Evolutionary conservation across 2,329 filamentous ascomycete species (phyloP).

Genomic region (Alternaria gaisen): DNA sequence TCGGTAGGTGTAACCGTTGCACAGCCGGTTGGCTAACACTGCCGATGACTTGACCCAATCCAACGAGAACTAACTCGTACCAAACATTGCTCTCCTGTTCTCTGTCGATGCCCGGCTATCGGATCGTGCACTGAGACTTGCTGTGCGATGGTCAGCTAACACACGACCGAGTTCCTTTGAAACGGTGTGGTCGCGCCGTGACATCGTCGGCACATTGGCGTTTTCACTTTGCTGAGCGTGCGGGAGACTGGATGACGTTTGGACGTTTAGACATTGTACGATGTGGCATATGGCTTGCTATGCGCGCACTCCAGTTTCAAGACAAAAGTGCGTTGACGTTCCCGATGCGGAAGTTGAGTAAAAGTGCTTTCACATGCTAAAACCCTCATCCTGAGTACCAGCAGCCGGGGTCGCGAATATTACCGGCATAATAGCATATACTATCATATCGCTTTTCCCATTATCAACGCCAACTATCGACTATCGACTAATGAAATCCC

Average conservation of each 20-base stretch:
- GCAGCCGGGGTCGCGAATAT: neutral
- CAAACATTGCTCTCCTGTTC: neutral
- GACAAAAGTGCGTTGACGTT: neutral
- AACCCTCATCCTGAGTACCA: neutral
- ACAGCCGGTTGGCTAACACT: constrained; percentile 18
- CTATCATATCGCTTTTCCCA: neutral
- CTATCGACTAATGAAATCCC: neutral
- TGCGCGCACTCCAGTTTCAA: neutral
- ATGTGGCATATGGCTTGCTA: no score
- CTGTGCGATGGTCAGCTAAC: constrained; percentile 9
- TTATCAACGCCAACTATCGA: no score
- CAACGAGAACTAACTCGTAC: neutral
- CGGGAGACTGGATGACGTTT: neutral
- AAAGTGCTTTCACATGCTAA: neutral
- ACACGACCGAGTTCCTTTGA: constrained; percentile 13
- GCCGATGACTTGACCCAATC: constrained; percentile 10
- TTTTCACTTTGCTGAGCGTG: neutral
- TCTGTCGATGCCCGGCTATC: neutral
- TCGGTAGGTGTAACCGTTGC: neutral
- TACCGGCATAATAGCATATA: neutral
- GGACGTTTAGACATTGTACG: no score
- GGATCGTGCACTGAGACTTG: neutral
- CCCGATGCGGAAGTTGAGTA: no score
- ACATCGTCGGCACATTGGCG: constrained; percentile 20
- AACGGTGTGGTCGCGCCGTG: constrained; percentile 16